A percentile compares a stretch with the other conserved stretches of the same genome.
phyloP scores from a whole-genome alignment of 228 moss, liverwort and hornwort genomes.

The Sphagnum fallax region DNA sequence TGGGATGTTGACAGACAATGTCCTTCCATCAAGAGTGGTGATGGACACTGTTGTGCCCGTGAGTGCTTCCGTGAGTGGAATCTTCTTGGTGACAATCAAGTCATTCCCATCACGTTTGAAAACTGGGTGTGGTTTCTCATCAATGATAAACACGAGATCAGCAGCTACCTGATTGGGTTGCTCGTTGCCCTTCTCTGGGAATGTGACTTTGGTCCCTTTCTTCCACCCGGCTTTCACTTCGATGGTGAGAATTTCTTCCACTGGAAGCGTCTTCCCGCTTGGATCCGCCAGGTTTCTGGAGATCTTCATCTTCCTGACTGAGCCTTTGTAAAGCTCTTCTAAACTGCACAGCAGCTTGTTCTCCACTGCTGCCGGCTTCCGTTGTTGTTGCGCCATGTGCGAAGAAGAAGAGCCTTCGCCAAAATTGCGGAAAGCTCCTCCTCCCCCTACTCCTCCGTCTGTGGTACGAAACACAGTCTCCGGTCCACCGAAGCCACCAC shows the following conservation, averaged over 20 bases:
- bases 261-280: constrained; percentile 48
- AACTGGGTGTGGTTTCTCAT: constrained; percentile 46
- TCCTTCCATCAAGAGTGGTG: constrained; percentile 50
- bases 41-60: constrained; percentile 52
- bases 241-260: constrained; percentile 62
- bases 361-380: constrained; percentile 50
- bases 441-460: constrained; percentile 26
- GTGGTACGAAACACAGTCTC: constrained; percentile 34
- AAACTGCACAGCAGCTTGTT: constrained; percentile 61
- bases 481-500: constrained; percentile 54
- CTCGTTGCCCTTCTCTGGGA: constrained; percentile 64
- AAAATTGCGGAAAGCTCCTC: constrained; percentile 60
- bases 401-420: constrained; percentile 75
- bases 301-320: constrained; percentile 63
- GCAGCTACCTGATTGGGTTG: constrained; percentile 48
- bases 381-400: constrained; percentile 13
- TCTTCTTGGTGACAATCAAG: constrained; percentile 49
- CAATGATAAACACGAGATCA: constrained; percentile 60
- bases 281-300: constrained; percentile 54
- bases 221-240: constrained; percentile 69
- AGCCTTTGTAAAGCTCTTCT: constrained; percentile 54
- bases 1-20: constrained; percentile 39
- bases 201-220: constrained; percentile 60
- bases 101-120: constrained; percentile 67
- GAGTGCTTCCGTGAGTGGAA: constrained; percentile 39